phyloP scores from a whole-genome alignment of 495 filamentous ascomycete genomes.

The Xylaria intraflava region DNA sequence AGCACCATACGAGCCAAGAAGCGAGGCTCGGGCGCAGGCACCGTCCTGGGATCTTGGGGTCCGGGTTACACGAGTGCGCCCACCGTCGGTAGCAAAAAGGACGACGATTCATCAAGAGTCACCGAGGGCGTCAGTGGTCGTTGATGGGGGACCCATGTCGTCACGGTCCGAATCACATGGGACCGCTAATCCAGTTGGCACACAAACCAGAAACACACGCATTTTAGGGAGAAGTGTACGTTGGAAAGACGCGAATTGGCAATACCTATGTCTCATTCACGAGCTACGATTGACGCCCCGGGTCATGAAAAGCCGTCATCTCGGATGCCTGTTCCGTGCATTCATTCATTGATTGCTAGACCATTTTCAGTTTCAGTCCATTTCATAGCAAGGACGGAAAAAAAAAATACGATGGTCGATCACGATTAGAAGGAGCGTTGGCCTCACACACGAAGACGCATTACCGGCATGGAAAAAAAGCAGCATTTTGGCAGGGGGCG shows the following conservation, averaged over 20 bases:
- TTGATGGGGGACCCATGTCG: conserved; percentile 9
- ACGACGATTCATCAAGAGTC: conserved; percentile 19
- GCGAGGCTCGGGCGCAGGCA: conserved; percentile 32
- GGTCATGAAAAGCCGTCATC: background rate
- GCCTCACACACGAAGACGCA: conserved; percentile 10
- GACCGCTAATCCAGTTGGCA: background rate
- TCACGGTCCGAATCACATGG: background rate
- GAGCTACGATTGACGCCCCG: conserved; percentile 7
- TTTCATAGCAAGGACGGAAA: conserved; percentile 1
- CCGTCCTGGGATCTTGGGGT: conserved; percentile 26
- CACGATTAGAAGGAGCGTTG: conserved; percentile 8
- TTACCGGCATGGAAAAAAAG: conserved; percentile 14
- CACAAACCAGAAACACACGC: background rate
- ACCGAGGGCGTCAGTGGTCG: conserved; percentile 25
- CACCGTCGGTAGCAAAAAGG: conserved; percentile 26
- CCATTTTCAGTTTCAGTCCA: background rate
- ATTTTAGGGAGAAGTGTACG: background rate
- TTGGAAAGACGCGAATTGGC: conserved; percentile 1
- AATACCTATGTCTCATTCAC: background rate
- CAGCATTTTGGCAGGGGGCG: conserved; percentile 7
- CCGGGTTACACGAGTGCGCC: conserved; percentile 36
- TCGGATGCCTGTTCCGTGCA: conserved; percentile 4
- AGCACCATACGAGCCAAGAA: conserved; percentile 36
- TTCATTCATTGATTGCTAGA: conserved; percentile 1
- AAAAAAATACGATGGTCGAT: background rate